Base-by-base conservation (phyloP, 352 stramenopile species). In the Thalassiosira exigua region DNA sequence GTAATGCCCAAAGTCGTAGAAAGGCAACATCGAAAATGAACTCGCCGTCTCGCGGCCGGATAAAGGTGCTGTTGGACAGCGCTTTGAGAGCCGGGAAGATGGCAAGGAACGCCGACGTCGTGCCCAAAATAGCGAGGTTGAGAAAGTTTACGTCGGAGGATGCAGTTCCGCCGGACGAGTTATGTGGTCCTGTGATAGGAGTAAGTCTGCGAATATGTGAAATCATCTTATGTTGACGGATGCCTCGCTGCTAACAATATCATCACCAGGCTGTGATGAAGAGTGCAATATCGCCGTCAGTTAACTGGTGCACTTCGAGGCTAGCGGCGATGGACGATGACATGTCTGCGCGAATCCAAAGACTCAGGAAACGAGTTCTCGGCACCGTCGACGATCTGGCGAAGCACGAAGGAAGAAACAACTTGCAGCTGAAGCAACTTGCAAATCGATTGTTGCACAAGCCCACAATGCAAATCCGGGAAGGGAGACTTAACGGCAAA, bases 41-140 rank as follows among this genome's bases (percentile, higher is more conserved):
- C n/a, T n/a, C n/a, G n/a, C n/a, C n/a, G n/a, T n/a, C n/a, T n/a
- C 41, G 64, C 5, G 60, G 69, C 3, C 24, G 71, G 56, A 81
- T 87, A 41, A 84, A 69, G 36, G 57, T 56, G 19, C 33, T 93
- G 4, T 64, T 93, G 7, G 70, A 90, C 46, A 69, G 46, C 17
- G 77, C 87, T 27, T 52, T 90, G n/a, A 61, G n/a, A 53, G 85
- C 87, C 4, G 87, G 87, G 1, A 92, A 92, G 52, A 67, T 75
- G n/a, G 84, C 75, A 21, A 71, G 87, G 44, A 86, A 91, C 79
- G 61, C 79, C 50, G 50, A 67, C 1, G 67, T 79, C 5, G 75
- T 91, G 58, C 74, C 82, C 11, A 59, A 84, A 22, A 69, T 92
- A 48, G 12, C 53, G 12, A 27, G 75, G 68, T 53, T 92, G 4